A percentile compares a stretch with the other conserved stretches of the same genome.
phyloP scores from a whole-genome alignment of 805 yeast species.

The Alloascoidea africana region DNA sequence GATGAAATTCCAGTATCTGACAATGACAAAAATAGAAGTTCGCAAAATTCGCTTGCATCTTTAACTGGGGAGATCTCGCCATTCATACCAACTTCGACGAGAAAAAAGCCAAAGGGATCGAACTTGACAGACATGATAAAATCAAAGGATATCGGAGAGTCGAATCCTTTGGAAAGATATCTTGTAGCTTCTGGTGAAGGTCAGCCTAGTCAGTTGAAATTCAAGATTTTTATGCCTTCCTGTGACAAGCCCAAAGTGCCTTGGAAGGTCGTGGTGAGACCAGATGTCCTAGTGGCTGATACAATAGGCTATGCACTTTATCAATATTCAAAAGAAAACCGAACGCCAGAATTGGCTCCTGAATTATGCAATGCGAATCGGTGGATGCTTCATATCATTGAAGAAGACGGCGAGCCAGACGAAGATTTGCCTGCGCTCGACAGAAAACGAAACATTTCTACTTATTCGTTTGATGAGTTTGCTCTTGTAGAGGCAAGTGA shows the following conservation, averaged over 20 bases:
- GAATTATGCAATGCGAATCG: constrained; percentile 36
- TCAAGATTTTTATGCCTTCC: constrained; percentile 20
- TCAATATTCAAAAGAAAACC: constrained; percentile 13
- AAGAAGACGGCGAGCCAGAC: constrained; percentile 89
- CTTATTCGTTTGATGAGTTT: constrained; percentile 72
- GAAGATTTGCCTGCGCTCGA: constrained; percentile 80
- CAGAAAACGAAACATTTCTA: constrained; percentile 43
- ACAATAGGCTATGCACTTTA: constrained; percentile 39
- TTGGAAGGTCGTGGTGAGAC: constrained; percentile 18
- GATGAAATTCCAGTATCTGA: no score
- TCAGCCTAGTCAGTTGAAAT: constrained; percentile 14
- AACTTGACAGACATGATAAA: constrained; percentile 14
- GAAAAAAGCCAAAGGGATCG: constrained; percentile 5
- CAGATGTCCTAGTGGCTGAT: constrained; percentile 31
- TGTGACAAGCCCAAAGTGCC: constrained; percentile 15
- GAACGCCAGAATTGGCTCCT: constrained; percentile 13
- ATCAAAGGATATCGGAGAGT: constrained; percentile 14
- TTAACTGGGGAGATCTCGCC: no score
- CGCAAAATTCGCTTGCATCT: no score
- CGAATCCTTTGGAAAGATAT: constrained; percentile 19
- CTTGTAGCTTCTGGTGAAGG: constrained; percentile 19
- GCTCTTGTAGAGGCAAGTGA: constrained; percentile 49
- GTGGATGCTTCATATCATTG: constrained; percentile 73
- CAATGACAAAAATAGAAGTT: no score
- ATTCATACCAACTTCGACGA: constrained; percentile 1